A percentile compares a stretch with the other conserved stretches of the same genome.
phyloP scores from a whole-genome alignment of 495 filamentous ascomycete species.

The Xeromyces bisporus region DNA sequence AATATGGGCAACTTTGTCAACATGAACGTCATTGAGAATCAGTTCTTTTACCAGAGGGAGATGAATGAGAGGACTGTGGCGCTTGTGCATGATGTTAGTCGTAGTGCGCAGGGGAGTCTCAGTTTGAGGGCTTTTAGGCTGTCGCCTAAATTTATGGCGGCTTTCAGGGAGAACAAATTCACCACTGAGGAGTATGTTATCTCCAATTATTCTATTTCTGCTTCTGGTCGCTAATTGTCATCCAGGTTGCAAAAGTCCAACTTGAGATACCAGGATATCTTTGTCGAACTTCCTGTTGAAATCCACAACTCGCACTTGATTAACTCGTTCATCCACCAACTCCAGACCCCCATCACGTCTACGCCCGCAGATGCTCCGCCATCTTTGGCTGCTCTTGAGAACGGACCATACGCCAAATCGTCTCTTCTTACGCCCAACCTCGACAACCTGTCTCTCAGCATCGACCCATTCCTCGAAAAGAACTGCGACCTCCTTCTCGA shows the following conservation, averaged over 20 bases:
- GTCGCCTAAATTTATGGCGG: conserved; percentile 74
- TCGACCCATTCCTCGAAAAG: conserved; percentile 98
- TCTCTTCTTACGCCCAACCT: conserved; percentile 68
- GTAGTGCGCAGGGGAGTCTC: conserved; percentile 79
- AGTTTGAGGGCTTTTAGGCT: conserved; percentile 83
- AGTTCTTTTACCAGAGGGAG: conserved; percentile 89
- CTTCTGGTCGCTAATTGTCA: neutral
- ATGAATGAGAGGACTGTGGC: conserved; percentile 86
- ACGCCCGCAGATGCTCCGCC: conserved; percentile 51
- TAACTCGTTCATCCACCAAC: conserved; percentile 84
- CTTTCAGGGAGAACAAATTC: conserved; percentile 94
- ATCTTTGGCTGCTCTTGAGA: conserved; percentile 56
- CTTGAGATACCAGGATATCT: conserved; percentile 83
- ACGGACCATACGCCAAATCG: conserved; percentile 26
- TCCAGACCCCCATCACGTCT: conserved; percentile 42
- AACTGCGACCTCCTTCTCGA: conserved; percentile 91
- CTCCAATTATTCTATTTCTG: conserved; percentile 8
- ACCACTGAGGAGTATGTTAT: conserved; percentile 68
- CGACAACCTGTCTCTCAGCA: conserved; percentile 74
- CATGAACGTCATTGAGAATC: conserved; percentile 90
- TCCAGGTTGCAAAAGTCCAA: conserved; percentile 75
- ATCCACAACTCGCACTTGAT: conserved; percentile 96
- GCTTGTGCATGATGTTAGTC: conserved; percentile 84
- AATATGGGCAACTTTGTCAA: conserved; percentile 98
- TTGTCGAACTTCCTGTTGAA: conserved; percentile 77